Conservation (phyloP, 1,139 yeast species). For the Hansenula anomala region DNA sequence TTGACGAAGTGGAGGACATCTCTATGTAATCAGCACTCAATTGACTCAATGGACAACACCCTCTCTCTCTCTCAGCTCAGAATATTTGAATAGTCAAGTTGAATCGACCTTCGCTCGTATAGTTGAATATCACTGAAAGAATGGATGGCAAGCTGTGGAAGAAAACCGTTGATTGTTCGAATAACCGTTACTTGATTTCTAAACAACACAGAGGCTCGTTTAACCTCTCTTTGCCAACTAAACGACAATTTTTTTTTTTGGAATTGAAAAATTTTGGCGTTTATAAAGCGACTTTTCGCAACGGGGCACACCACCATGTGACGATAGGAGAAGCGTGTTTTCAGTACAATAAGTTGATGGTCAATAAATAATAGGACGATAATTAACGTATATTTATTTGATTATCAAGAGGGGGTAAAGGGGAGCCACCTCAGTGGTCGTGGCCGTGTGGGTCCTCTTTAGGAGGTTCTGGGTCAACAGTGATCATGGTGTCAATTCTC, state of each 20-base stretch:
- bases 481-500: constrained; percentile 97
- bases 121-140: constrained; percentile 1
- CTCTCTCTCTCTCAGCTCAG: not conserved
- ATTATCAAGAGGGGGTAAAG: no score
- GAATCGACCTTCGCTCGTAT: not conserved
- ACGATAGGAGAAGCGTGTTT: no score
- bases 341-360: no score
- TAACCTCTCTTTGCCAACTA: not conserved
- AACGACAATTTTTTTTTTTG: constrained; percentile 1
- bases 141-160: not conserved
- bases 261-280: not conserved
- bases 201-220: no score
- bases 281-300: no score
- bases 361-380: no score
- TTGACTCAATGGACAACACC: no score
- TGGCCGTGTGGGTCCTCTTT: constrained; percentile 85
- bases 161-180: not conserved
- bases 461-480: constrained; percentile 93
- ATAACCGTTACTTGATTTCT: not conserved
- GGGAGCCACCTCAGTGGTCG: no score
- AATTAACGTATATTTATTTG: no score
- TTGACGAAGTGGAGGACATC: not conserved
- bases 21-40: no score
- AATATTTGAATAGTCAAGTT: constrained; percentile 1
- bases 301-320: no score